Evolutionary conservation across 2,329 filamentous ascomycete genomes (phyloP), one percentile per base, ranked within the genome.

Genomic region (Dactylellina cionopaga): DNA sequence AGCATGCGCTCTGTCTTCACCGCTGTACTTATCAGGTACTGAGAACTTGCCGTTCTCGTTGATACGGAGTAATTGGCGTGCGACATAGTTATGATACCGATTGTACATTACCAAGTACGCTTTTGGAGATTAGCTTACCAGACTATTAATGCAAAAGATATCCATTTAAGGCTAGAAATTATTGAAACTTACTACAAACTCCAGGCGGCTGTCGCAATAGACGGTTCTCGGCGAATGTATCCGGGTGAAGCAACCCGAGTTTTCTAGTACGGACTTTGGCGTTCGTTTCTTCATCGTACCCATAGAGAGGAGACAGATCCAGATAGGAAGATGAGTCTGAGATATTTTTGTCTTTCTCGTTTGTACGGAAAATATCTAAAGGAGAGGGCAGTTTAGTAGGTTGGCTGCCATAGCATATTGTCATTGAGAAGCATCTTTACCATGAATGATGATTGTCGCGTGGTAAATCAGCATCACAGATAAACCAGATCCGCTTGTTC

Each of bases 381-480:
- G 80, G 49, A 29, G n/a, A n/a, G n/a, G n/a, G n/a, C n/a, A n/a
- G 11, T 22, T 39, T 15, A n/a, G 19, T 17, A 39, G 22, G 27
- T 3, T 17, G 41, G 24, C 24, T 17, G 13, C 22, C 19, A 5
- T 17, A 15, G 29, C 17, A 22, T 17, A 13, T 27, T 11, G 6
- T 27, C 4, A 27, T 41, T 9, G 3, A 37, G 15, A 19, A 11
- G 10, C 3, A n/a, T n/a, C 4, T 29, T 41, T 79, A 79, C 83
- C 83, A 75, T 86, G 85, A 55, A 86, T 87, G 70, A 87, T 86
- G 76, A 93, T 89, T 5, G 89, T 87, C 0, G 90, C 90, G 43
- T 91, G 82, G 75, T 92, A 92, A 79, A 91, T 92, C 13, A 93
- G 81, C 81, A 92, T 87, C 76, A 88, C 89, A 0, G 89, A 92